Percentiles rank a stretch among this genome's conserved stretches.
Conservation (phyloP, 192 early-diverging fungal species). For the Linnemannia schmuckeri region DNA sequence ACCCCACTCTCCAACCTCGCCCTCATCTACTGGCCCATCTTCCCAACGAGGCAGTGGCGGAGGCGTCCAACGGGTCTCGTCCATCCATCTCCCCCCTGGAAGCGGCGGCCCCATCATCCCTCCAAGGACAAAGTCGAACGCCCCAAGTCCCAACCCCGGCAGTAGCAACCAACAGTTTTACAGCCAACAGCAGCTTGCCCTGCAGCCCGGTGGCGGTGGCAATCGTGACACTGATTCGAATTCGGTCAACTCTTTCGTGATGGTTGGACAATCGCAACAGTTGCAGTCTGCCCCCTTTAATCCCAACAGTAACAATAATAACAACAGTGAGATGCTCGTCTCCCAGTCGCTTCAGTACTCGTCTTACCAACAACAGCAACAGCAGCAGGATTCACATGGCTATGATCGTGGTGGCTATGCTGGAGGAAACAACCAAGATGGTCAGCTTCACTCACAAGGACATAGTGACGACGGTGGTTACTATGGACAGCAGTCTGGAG, state of each 20-base stretch:
- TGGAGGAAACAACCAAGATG: background rate
- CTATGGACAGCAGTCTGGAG: constrained; percentile 4
- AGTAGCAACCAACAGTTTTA: background rate
- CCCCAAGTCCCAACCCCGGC: background rate
- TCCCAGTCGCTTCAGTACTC: constrained; percentile 22
- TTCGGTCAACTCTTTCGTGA: background rate
- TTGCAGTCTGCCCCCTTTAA: background rate
- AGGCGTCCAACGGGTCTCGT: background rate
- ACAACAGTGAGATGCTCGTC: background rate
- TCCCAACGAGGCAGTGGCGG: background rate
- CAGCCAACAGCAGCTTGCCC: background rate
- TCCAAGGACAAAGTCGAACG: background rate
- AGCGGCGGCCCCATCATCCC: background rate
- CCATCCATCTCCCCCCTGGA: background rate
- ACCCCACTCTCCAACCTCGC: constrained; percentile 1
- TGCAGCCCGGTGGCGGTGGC: background rate
- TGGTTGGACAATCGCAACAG: background rate
- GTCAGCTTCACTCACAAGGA: background rate
- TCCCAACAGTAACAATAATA: background rate
- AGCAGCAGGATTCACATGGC: background rate
- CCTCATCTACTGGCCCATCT: background rate
- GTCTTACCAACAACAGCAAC: background rate
- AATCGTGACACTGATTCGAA: constrained; percentile 1
- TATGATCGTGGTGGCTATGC: constrained; percentile 16
- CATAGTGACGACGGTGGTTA: background rate